These are phyloP conservation scores for Amyloporia xantha DNA, from an alignment of 768 basidiomycete species.

Conservation along the genomic window DNA sequence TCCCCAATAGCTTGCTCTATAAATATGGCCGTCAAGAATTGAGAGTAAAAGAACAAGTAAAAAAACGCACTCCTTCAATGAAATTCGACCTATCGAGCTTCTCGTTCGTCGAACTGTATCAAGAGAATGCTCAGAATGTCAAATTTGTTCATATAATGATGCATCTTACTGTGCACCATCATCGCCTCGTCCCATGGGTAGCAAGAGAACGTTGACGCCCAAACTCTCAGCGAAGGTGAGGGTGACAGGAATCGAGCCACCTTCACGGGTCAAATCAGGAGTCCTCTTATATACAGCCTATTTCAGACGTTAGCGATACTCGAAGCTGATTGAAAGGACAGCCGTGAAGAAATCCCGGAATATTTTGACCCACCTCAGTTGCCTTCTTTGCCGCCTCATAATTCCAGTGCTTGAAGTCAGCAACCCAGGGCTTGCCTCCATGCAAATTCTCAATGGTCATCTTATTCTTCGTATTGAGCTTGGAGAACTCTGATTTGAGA, in stretches of 20 bases:
- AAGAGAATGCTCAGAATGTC: not conserved
- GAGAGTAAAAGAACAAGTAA: not conserved
- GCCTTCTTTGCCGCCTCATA: slow-evolving; percentile 83
- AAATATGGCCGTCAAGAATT: not conserved
- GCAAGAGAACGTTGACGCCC: slow-evolving; percentile 77
- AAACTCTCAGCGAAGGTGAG: slow-evolving; percentile 89
- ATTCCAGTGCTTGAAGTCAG: slow-evolving; percentile 85
- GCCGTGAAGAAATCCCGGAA: not conserved
- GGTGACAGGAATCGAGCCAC: slow-evolving; percentile 93
- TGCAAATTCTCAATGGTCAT: slow-evolving; percentile 64
- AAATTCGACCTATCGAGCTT: slow-evolving; percentile 90
- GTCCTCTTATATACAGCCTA: slow-evolving; percentile 57
- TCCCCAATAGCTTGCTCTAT: slow-evolving; percentile 69
- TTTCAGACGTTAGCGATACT: not conserved
- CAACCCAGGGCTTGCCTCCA: slow-evolving; percentile 88
- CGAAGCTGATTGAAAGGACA: no score
- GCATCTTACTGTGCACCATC: slow-evolving; percentile 84
- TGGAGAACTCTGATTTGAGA: slow-evolving; percentile 73
- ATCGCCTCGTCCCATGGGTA: slow-evolving; percentile 92
- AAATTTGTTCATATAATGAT: not conserved
- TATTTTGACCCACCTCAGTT: slow-evolving; percentile 48
- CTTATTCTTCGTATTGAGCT: slow-evolving; percentile 80
- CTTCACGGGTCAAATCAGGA: slow-evolving; percentile 83
- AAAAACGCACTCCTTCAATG: slow-evolving; percentile 63
- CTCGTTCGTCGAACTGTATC: slow-evolving; percentile 80